Evolutionary conservation across 2,329 filamentous ascomycete species (phyloP).

Genomic region (Rhytidhysteron rufulum): DNA sequence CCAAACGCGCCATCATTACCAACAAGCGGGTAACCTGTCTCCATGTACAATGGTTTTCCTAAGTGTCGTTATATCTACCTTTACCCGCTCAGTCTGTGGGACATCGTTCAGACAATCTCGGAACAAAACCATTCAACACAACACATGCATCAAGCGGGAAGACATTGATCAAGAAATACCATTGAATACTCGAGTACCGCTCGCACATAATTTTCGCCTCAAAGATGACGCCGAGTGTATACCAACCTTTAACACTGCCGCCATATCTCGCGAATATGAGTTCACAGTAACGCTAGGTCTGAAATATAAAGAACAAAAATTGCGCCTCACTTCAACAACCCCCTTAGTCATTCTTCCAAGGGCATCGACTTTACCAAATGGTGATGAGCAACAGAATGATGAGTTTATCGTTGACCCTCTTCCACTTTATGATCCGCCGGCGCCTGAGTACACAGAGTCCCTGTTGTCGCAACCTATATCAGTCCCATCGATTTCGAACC

Average conservation of each 20-base stretch:
- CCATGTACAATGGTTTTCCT: slow-evolving; percentile 26
- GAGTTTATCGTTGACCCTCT: neutral
- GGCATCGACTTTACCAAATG: neutral
- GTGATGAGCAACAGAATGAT: neutral
- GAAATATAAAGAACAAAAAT: slow-evolving; percentile 21
- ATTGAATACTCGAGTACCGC: slow-evolving; percentile 14
- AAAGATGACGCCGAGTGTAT: slow-evolving; percentile 30
- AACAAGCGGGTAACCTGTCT: slow-evolving; percentile 9
- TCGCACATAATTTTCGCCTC: slow-evolving; percentile 30
- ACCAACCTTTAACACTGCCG: slow-evolving; percentile 33
- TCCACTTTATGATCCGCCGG: neutral
- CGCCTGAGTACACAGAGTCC: neutral
- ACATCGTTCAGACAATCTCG: slow-evolving; percentile 20
- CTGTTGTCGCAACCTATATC: too few species aligned
- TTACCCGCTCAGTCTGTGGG: slow-evolving; percentile 28
- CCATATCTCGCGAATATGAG: slow-evolving; percentile 26
- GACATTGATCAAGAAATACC: slow-evolving; percentile 15
- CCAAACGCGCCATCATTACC: slow-evolving; percentile 3
- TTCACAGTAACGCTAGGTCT: slow-evolving; percentile 24
- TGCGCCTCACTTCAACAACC: slow-evolving; percentile 21
- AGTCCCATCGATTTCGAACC: too few species aligned
- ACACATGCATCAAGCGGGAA: slow-evolving; percentile 26
- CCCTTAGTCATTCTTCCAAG: slow-evolving; percentile 29
- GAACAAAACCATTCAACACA: slow-evolving; percentile 25
- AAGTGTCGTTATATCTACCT: slow-evolving; percentile 26